These are phyloP conservation scores for Pholiota molesta DNA, from an alignment of 768 basidiomycete species.

Conservation along the genomic window DNA sequence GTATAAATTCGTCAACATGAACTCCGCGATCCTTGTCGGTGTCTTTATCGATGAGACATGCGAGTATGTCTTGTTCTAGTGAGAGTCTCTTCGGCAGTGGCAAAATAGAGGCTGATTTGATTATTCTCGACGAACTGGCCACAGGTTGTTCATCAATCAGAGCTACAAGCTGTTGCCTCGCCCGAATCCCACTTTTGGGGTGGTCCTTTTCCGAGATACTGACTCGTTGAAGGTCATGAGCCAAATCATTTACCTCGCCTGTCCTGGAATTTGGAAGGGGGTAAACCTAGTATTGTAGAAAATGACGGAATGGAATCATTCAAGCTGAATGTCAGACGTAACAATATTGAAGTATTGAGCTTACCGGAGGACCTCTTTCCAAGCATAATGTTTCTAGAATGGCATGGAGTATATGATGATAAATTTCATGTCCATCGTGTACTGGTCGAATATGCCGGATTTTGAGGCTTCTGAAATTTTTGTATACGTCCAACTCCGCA, in stretches of 20 bases:
- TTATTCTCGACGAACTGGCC: background rate
- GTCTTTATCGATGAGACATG: background rate
- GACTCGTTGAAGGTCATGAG: background rate
- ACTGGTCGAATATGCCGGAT: slow-evolving; percentile 61
- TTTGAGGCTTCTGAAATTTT: slow-evolving; percentile 23
- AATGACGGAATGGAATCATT: background rate
- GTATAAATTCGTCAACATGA: slow-evolving; percentile 1
- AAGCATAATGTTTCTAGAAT: slow-evolving; percentile 66
- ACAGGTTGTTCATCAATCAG: background rate
- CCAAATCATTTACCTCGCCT: background rate
- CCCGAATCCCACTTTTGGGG: background rate
- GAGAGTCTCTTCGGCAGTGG: background rate
- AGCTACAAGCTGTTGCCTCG: background rate
- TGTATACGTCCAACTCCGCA: slow-evolving; percentile 26
- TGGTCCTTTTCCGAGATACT: background rate
- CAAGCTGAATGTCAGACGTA: background rate
- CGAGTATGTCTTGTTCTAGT: background rate
- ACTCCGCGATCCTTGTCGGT: background rate
- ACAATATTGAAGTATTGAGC: slow-evolving; percentile 19
- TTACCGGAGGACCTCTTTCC: slow-evolving; percentile 62
- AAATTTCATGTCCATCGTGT: slow-evolving; percentile 73
- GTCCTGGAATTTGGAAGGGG: background rate
- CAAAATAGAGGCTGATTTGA: background rate
- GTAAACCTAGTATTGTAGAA: background rate
- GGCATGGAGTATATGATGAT: slow-evolving; percentile 78